phyloP scores from a whole-genome alignment of 139 green algal species.

The Volvox reticuliferus region DNA sequence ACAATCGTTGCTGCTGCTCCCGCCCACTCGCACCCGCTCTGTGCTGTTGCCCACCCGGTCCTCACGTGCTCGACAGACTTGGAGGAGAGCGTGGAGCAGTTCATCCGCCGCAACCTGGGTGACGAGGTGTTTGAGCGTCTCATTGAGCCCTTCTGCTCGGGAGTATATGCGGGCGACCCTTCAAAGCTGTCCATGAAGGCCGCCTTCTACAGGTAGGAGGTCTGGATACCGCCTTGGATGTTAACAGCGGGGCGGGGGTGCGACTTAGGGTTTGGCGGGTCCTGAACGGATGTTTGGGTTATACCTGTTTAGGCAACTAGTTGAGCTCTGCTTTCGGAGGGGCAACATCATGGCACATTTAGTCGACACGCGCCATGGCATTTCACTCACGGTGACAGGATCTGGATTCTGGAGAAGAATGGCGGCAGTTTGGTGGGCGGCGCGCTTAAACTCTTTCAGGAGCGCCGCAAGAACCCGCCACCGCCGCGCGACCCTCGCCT shows the following conservation, averaged over 20 bases:
- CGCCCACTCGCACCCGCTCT: not conserved
- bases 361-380: too few species aligned
- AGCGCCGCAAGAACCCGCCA: slow-evolving; percentile 75
- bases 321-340: too few species aligned
- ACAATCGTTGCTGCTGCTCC: not conserved
- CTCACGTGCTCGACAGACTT: slow-evolving; percentile 51
- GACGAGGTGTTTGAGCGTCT: slow-evolving; percentile 96
- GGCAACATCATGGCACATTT: too few species aligned
- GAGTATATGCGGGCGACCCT: slow-evolving; percentile 98
- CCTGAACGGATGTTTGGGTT: too few species aligned
- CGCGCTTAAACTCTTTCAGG: slow-evolving; percentile 85
- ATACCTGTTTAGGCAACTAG: too few species aligned
- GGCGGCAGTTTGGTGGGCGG: slow-evolving; percentile 94
- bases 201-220: slow-evolving; percentile 89
- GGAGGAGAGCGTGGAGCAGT: slow-evolving; percentile 98
- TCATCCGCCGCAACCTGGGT: slow-evolving; percentile 96
- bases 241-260: not conserved
- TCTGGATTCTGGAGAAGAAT: slow-evolving; percentile 91
- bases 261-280: too few species aligned
- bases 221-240: not conserved
- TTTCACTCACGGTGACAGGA: slow-evolving; percentile 58
- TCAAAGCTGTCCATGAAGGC: slow-evolving; percentile 98
- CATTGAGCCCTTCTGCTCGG: slow-evolving; percentile 99
- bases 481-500: slow-evolving; percentile 88
- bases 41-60: not conserved